phyloP scores from a whole-genome alignment of 2,329 filamentous ascomycete species.

The Sarocladiaceae sp. region DNA sequence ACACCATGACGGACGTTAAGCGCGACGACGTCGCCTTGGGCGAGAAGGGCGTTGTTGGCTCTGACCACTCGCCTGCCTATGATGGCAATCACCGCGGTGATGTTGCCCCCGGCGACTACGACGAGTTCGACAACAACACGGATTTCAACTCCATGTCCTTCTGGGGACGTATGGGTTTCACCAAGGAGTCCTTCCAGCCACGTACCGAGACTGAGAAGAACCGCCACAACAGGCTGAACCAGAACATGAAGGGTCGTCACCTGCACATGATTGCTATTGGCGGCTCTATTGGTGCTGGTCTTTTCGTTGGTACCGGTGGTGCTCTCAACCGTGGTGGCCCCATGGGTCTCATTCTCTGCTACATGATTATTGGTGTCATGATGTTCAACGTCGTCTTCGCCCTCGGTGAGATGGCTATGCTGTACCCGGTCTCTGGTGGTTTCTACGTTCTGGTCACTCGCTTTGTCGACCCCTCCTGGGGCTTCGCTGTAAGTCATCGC shows the following conservation, averaged over 20 bases:
- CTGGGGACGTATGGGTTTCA: constrained; percentile 12
- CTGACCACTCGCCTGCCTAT: constrained; percentile 4
- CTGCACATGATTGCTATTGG: constrained; percentile 61
- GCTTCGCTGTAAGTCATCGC: constrained; percentile 35
- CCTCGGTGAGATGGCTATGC: constrained; percentile 56
- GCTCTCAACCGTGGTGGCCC: constrained; percentile 49
- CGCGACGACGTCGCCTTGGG: neutral
- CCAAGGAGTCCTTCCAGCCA: constrained; percentile 10
- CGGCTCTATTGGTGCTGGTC: constrained; percentile 58
- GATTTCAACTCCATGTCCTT: constrained; percentile 3
- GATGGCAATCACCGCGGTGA: neutral
- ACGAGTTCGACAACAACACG: constrained; percentile 6
- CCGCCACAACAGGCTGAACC: constrained; percentile 30
- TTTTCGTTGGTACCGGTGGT: constrained; percentile 56
- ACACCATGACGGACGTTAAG: constrained; percentile 3
- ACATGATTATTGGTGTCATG: constrained; percentile 54
- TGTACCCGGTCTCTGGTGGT: constrained; percentile 59
- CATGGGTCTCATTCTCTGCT: constrained; percentile 42
- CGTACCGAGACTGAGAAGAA: constrained; percentile 13
- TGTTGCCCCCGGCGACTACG: neutral
- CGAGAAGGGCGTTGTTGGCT: neutral
- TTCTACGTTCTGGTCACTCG: constrained; percentile 60
- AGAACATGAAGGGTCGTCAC: constrained; percentile 51
- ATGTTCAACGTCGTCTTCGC: constrained; percentile 59
- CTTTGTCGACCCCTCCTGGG: constrained; percentile 59